phyloP scores from a whole-genome alignment of 148 eudicot genomes.

The Rhododendron mucronatum region DNA sequence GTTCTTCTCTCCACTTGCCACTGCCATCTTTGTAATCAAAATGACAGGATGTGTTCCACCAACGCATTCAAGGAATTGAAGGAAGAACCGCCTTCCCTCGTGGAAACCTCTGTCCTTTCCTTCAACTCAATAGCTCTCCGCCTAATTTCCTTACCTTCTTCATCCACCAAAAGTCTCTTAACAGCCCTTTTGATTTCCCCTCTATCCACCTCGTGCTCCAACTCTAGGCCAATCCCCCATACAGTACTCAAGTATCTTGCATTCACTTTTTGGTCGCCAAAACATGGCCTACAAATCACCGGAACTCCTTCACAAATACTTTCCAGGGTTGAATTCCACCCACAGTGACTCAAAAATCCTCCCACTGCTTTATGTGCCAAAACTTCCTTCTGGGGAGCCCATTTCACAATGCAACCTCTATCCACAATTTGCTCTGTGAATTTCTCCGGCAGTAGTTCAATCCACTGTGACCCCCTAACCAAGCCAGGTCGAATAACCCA shows the following conservation, averaged over 20 bases:
- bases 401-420: slow-evolving; percentile 17
- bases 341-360: slow-evolving; percentile 24
- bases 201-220: background rate
- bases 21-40: background rate
- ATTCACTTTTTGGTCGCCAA: slow-evolving; percentile 10
- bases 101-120: slow-evolving; percentile 1
- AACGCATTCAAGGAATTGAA: slow-evolving; percentile 4
- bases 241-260: background rate
- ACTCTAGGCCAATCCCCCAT: background rate
- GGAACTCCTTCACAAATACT: slow-evolving; percentile 22
- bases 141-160: slow-evolving; percentile 14
- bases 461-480: slow-evolving; percentile 4
- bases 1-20: background rate
- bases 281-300: slow-evolving; percentile 18
- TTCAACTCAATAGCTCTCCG: background rate
- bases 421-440: background rate
- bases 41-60: background rate
- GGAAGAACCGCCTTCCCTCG: slow-evolving; percentile 11
- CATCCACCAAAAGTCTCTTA: slow-evolving; percentile 13
- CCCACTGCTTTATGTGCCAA: slow-evolving; percentile 18
- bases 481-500: slow-evolving; percentile 17
- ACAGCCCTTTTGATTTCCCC: background rate
- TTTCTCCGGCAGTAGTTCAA: slow-evolving; percentile 7
- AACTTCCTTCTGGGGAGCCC: slow-evolving; percentile 17
- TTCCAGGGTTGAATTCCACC: slow-evolving; percentile 25